Evolutionary conservation across 2,329 filamentous ascomycete genomes (phyloP).

Genomic region (Trichothecium roseum): DNA sequence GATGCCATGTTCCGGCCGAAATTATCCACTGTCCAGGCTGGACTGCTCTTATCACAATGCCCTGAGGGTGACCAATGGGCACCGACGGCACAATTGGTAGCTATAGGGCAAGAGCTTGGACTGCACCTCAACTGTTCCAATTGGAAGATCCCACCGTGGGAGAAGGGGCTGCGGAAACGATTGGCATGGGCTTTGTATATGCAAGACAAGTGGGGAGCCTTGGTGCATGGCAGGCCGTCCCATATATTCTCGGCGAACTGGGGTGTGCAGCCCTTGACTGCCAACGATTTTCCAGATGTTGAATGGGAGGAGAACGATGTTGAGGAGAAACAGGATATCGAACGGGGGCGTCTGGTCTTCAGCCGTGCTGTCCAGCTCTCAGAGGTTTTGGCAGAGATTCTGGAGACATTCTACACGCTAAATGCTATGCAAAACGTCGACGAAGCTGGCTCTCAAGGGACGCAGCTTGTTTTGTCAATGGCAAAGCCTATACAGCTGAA

Average conservation of each 20-base stretch:
- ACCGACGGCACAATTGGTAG: slow-evolving; percentile 77
- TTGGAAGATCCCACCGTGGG: slow-evolving; percentile 85
- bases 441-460: slow-evolving; percentile 58
- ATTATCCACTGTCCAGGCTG: slow-evolving; percentile 69
- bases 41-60: slow-evolving; percentile 62
- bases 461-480: slow-evolving; percentile 60
- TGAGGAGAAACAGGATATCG: slow-evolving; percentile 54
- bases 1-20: slow-evolving; percentile 76
- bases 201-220: slow-evolving; percentile 85
- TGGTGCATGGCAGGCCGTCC: slow-evolving; percentile 77
- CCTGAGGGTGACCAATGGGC: slow-evolving; percentile 75
- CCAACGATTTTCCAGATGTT: slow-evolving; percentile 63
- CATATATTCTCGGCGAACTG: slow-evolving; percentile 62
- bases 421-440: slow-evolving; percentile 61
- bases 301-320: slow-evolving; percentile 52
- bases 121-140: slow-evolving; percentile 77
- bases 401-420: slow-evolving; percentile 74
- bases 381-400: slow-evolving; percentile 66
- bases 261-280: slow-evolving; percentile 58
- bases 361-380: slow-evolving; percentile 67
- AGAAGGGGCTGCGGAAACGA: slow-evolving; percentile 72
- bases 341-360: slow-evolving; percentile 61
- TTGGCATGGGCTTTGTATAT: slow-evolving; percentile 88
- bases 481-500: slow-evolving; percentile 77
- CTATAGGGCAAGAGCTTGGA: slow-evolving; percentile 77